Evolutionary conservation across 1,284 basidiomycete species (phyloP), one percentile per base, ranked within the genome.

Genomic region (Thelephora terrestris): DNA sequence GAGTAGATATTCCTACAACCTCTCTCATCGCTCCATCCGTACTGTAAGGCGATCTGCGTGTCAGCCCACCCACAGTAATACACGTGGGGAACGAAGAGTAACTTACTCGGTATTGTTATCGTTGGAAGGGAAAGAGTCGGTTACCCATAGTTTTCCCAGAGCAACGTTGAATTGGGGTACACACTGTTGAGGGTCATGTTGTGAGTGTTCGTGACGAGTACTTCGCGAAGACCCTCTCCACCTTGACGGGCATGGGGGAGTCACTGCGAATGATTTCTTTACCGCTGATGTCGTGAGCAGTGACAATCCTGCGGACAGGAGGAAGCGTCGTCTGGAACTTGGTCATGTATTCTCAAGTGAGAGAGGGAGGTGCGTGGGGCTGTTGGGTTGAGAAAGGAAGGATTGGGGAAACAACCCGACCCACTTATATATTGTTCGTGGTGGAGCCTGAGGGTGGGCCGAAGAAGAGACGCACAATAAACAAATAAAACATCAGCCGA

Each of bases 31-130:
- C 73, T n/a, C 77, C 77, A 52, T 79, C 77, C 21, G 71, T 66
- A 16, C 77, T 79, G 54, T 16, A 25, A 9, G 18, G 46, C 12
- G 27, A 43, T 32, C 29, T 48, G 44, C 24, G 48, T 27, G 23
- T 47, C 20, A 39, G 12, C 37, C 17, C 45, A 16, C 25, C 34
- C 17, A 37, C 4, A n/a, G n/a, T 25, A 43, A 17, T 42, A n/a
- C 42, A 18, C 39, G 18, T n/a, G 21, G n/a, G 35, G 32, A 40
- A 48, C 23, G n/a, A 17, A 37, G 21, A 12, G 23, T 17, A 16
- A 50, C 58, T n/a, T 43, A 67, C 66, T 57, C 56, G n/a, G 51
- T 61, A 43, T 79, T 79, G 52, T 76, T 80, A 51, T 81, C 76
- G 10, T 70, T 68, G 1, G 73, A 73, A 3, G 79, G 79, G 10